Conservation (phyloP, 148 eudicot species). For the Cornus florida region DNA sequence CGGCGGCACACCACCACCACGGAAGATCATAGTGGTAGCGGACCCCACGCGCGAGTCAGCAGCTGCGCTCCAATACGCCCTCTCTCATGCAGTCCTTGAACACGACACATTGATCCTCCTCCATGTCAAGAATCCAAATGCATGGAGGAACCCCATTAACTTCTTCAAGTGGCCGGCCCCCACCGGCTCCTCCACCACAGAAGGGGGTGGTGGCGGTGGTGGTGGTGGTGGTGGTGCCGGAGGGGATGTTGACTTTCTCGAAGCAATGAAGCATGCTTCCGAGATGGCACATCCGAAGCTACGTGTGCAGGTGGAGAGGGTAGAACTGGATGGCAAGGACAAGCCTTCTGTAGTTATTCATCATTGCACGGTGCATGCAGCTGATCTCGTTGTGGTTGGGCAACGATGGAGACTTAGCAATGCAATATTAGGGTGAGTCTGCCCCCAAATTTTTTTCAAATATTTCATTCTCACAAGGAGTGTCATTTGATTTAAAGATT, state of each 20-base stretch:
- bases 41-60: conserved; percentile 60
- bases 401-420: conserved; percentile 44
- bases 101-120: conserved; percentile 50
- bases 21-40: conserved; percentile 63
- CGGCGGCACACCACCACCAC: conserved; percentile 22
- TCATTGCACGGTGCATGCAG: conserved; percentile 21
- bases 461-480: too few species aligned
- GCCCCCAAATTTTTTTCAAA: neutral
- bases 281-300: conserved; percentile 37
- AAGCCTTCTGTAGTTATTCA: conserved; percentile 45
- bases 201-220: conserved; percentile 1
- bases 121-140: conserved; percentile 31
- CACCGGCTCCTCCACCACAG: neutral
- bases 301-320: conserved; percentile 38
- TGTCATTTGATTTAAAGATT: too few species aligned
- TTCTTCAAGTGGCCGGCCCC: conserved; percentile 27
- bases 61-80: conserved; percentile 57
- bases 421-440: conserved; percentile 50
- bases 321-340: conserved; percentile 46
- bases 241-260: conserved; percentile 37
- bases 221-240: conserved; percentile 15
- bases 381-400: conserved; percentile 57
- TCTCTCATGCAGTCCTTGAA: conserved; percentile 50
- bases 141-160: conserved; percentile 34
- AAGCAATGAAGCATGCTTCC: conserved; percentile 51